These are phyloP conservation scores for Erythrobasidium yunnanense DNA, from an alignment of 768 basidiomycete genomes.

Conservation along the genomic window DNA sequence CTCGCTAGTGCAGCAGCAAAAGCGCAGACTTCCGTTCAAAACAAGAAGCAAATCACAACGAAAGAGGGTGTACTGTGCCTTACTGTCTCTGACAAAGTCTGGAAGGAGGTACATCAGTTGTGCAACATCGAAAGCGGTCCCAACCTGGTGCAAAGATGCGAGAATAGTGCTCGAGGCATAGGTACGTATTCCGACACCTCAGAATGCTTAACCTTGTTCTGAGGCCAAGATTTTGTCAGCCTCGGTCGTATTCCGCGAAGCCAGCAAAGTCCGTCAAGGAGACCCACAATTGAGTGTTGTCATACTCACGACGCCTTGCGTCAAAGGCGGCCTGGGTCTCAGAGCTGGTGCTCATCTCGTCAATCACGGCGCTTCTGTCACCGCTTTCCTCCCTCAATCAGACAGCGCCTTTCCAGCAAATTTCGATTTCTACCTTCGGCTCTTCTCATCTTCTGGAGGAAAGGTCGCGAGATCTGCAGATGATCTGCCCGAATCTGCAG, in stretches of 20 bases:
- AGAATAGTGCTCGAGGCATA: constrained; percentile 27
- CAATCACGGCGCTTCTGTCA: constrained; percentile 21
- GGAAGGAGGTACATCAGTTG: constrained; percentile 23
- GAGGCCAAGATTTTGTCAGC: background rate
- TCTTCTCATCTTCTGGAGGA: constrained; percentile 25
- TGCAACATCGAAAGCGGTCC: constrained; percentile 28
- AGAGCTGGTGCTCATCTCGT: constrained; percentile 30
- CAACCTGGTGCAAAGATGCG: constrained; percentile 25
- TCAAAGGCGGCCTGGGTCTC: constrained; percentile 21
- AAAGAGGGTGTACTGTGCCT: constrained; percentile 3
- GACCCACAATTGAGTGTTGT: background rate
- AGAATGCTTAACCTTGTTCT: background rate
- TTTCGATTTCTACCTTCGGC: constrained; percentile 28
- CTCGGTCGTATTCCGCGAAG: constrained; percentile 16
- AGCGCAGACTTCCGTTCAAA: background rate
- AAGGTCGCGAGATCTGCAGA: constrained; percentile 16
- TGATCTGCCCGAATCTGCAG: constrained; percentile 22
- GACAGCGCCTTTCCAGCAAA: constrained; percentile 9
- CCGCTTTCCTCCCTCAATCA: constrained; percentile 2
- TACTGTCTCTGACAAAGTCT: constrained; percentile 12
- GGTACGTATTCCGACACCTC: constrained; percentile 5
- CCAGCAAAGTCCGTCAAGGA: constrained; percentile 2
- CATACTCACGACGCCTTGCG: constrained; percentile 13
- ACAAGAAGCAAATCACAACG: background rate
- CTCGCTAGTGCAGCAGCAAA: background rate